Percentiles rank a stretch among this genome's conserved stretches.
These are phyloP conservation scores for Didymellaceae sp. DNA, from an alignment of 2,329 filamentous ascomycete genomes.

Conservation along the genomic window DNA sequence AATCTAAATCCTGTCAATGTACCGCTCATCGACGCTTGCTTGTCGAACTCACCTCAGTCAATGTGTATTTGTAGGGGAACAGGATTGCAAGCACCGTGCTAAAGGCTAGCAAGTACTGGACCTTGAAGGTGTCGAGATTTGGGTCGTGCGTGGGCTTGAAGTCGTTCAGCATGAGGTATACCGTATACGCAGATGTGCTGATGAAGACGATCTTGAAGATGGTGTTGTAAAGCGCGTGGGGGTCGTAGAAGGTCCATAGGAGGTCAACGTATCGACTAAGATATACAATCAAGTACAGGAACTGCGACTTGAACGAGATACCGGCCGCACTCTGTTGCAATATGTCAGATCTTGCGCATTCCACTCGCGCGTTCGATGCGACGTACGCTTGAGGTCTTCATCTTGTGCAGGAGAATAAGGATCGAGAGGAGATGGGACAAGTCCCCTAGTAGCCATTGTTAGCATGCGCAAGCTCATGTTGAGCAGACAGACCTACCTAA, in stretches of 20 bases:
- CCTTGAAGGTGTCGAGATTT: slow-evolving; percentile 95
- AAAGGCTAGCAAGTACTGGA: slow-evolving; percentile 88
- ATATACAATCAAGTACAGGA: slow-evolving; percentile 92
- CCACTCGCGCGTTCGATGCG: too few species aligned
- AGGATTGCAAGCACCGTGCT: slow-evolving; percentile 79
- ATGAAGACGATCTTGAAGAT: slow-evolving; percentile 97
- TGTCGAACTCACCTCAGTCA: slow-evolving; percentile 63
- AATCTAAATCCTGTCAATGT: slow-evolving; percentile 63
- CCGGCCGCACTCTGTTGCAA: slow-evolving; percentile 78
- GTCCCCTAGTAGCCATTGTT: slow-evolving; percentile 68
- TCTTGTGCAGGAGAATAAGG: slow-evolving; percentile 94
- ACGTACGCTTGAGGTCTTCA: slow-evolving; percentile 83
- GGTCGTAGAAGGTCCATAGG: slow-evolving; percentile 80
- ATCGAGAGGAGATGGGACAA: slow-evolving; percentile 95
- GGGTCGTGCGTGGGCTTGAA: slow-evolving; percentile 98
- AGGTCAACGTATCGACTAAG: slow-evolving; percentile 90
- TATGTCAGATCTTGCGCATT: slow-evolving; percentile 1
- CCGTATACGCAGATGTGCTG: slow-evolving; percentile 84
- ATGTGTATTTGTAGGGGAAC: slow-evolving; percentile 83
- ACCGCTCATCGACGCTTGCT: background rate
- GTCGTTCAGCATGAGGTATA: slow-evolving; percentile 97
- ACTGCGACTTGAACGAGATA: slow-evolving; percentile 99
- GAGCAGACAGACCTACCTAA: slow-evolving; percentile 58
- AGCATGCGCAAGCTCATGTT: slow-evolving; percentile 28
- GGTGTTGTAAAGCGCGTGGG: slow-evolving; percentile 79